Evolutionary conservation across 805 yeast species (phyloP).

Genomic region (Yamadazyma sp.): DNA sequence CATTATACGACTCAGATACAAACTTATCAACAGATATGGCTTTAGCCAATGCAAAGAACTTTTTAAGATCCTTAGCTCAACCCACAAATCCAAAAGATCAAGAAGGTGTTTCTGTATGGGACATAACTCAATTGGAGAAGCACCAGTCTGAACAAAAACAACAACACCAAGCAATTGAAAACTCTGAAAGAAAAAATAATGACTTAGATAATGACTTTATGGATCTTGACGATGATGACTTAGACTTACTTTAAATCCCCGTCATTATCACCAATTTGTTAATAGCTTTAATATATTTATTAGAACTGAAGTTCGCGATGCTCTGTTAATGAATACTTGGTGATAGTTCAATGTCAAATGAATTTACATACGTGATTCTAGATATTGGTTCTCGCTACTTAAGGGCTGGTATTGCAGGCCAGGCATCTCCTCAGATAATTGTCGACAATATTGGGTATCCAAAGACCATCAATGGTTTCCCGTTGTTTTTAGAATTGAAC

Average conservation of each 20-base stretch:
- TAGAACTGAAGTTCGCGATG: neutral
- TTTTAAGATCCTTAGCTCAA: constrained; percentile 89
- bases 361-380: constrained; percentile 14
- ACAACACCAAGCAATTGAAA: too few relatives aligned
- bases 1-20: constrained; percentile 83
- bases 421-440: constrained; percentile 14
- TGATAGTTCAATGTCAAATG: constrained; percentile 6
- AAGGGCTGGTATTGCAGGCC: constrained; percentile 26
- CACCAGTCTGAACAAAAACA: constrained; percentile 54
- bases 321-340: neutral
- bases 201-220: constrained; percentile 36
- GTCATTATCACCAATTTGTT: too few relatives aligned
- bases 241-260: constrained; percentile 32
- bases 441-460: constrained; percentile 5
- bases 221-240: constrained; percentile 47
- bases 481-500: constrained; percentile 18
- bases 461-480: constrained; percentile 7
- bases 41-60: constrained; percentile 87
- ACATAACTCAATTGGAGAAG: constrained; percentile 57
- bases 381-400: constrained; percentile 16
- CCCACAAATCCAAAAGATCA: constrained; percentile 86
- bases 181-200: constrained; percentile 12
- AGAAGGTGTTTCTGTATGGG: constrained; percentile 95
- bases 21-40: constrained; percentile 98
- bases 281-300: too few relatives aligned